Evolutionary conservation across 2,329 filamentous ascomycete genomes (phyloP).

Genomic region (Aspergillus clavatus): DNA sequence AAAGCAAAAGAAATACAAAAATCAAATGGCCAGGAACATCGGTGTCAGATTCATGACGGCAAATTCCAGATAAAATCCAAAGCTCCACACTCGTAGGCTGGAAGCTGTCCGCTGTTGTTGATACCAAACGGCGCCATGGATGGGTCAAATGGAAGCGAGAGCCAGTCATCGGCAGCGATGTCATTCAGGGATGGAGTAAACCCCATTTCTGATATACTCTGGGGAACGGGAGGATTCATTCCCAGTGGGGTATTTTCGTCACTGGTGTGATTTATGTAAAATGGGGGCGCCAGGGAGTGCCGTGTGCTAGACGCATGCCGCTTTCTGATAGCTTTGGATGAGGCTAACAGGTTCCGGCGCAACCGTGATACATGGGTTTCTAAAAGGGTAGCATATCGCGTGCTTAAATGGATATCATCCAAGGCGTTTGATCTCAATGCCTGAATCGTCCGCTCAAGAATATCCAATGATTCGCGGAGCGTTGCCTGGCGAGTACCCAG

Average conservation of each 20-base stretch:
- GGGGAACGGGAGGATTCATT: slow-evolving; percentile 18
- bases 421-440: slow-evolving; percentile 46
- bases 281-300: slow-evolving; percentile 28
- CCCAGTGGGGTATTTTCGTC: slow-evolving; percentile 16
- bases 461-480: slow-evolving; percentile 45
- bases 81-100: slow-evolving; percentile 37
- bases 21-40: too few species aligned
- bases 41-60: slow-evolving; percentile 29
- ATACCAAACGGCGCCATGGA: slow-evolving; percentile 43
- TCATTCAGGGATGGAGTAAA: slow-evolving; percentile 28
- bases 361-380: slow-evolving; percentile 44
- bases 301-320: slow-evolving; percentile 22
- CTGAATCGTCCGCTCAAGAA: slow-evolving; percentile 46
- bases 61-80: slow-evolving; percentile 44
- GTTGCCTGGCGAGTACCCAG: slow-evolving; percentile 48
- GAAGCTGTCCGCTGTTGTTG: slow-evolving; percentile 33
- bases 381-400: slow-evolving; percentile 48
- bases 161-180: slow-evolving; percentile 38
- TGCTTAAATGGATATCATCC: slow-evolving; percentile 51
- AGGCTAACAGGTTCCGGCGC: slow-evolving; percentile 35
- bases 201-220: slow-evolving; percentile 25
- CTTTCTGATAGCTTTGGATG: slow-evolving; percentile 26
- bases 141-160: slow-evolving; percentile 41
- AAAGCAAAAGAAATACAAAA: background rate
- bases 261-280: slow-evolving; percentile 19